These are phyloP conservation scores for Arabidopsis suecica DNA, from an alignment of 345 rosid species.

Conservation along the genomic window DNA sequence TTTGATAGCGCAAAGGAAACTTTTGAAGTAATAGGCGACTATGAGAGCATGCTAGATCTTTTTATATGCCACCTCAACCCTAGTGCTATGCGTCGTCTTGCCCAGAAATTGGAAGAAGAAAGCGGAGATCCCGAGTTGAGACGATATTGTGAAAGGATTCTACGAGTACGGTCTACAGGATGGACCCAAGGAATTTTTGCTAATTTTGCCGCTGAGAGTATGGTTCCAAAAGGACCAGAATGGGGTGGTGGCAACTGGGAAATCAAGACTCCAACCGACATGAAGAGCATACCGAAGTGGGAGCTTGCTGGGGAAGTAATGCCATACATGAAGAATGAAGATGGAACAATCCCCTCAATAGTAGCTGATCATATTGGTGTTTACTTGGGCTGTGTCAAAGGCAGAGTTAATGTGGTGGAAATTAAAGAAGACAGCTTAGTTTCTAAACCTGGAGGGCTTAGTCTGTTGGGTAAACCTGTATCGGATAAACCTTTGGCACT, in stretches of 20 bases:
- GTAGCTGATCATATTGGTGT: constrained; percentile 92
- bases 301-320: constrained; percentile 94
- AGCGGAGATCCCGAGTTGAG: constrained; percentile 83
- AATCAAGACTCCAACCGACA: constrained; percentile 83
- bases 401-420: constrained; percentile 89
- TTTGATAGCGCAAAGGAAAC: constrained; percentile 96
- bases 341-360: constrained; percentile 89
- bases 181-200: constrained; percentile 99
- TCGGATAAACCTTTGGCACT: constrained; percentile 56
- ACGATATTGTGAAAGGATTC: constrained; percentile 90
- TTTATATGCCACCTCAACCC: constrained; percentile 98
- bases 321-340: constrained; percentile 98
- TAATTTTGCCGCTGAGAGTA: constrained; percentile 98
- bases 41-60: constrained; percentile 93
- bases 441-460: constrained; percentile 58
- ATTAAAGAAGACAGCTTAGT: constrained; percentile 86
- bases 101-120: constrained; percentile 96
- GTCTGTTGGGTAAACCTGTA: constrained; percentile 52
- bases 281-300: constrained; percentile 92
- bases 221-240: constrained; percentile 97
- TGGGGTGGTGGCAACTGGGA: constrained; percentile 99
- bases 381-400: constrained; percentile 89
- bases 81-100: constrained; percentile 97
- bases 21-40: constrained; percentile 94
- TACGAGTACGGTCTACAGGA: constrained; percentile 92